Conservation (phyloP, 306 rosid genomes). For the Sicyos edulis region DNA sequence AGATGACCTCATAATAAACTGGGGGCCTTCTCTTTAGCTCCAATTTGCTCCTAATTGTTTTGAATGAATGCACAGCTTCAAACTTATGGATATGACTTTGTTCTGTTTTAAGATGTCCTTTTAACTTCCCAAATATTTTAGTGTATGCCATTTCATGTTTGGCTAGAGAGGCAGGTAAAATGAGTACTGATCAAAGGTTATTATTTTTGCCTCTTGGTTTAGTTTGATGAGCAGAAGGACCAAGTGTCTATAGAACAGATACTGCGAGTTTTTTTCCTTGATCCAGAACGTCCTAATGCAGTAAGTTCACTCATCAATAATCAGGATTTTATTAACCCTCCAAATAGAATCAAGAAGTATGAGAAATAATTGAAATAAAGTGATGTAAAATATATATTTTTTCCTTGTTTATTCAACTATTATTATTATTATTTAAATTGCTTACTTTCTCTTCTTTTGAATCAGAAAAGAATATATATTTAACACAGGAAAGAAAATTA, state of each 20-base stretch:
- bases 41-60: background rate
- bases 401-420: background rate
- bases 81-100: background rate
- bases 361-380: background rate
- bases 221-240: constrained; percentile 95
- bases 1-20: background rate
- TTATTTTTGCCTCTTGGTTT: constrained; percentile 24
- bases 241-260: constrained; percentile 85
- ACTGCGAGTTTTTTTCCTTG: constrained; percentile 76
- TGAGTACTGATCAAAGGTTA: background rate
- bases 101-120: background rate
- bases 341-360: background rate
- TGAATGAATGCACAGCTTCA: background rate
- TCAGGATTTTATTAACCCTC: background rate
- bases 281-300: constrained; percentile 71
- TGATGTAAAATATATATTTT: background rate
- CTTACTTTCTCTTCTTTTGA: background rate
- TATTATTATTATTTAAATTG: no score
- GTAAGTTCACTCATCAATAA: constrained; percentile 36
- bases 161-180: background rate
- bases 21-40: background rate
- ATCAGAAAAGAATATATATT: background rate
- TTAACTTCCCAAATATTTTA: background rate
- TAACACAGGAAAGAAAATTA: background rate
- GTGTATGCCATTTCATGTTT: background rate